Percentiles rank a stretch among this genome's conserved stretches.
Conservation (phyloP, 768 basidiomycete genomes). For the Leccinum disarticulatum region DNA sequence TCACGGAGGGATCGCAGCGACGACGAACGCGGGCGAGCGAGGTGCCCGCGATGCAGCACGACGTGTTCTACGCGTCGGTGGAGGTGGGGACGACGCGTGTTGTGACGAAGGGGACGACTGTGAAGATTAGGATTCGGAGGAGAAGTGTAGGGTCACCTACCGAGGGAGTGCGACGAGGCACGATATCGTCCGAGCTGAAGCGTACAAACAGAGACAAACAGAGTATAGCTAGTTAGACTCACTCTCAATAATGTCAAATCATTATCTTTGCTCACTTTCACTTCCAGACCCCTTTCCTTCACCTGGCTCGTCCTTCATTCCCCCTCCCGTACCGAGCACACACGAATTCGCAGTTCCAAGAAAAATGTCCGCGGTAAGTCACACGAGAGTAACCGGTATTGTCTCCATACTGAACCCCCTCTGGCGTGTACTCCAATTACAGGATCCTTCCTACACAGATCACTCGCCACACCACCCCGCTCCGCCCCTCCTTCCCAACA, state of each 20-base stretch:
- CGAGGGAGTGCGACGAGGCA: constrained; percentile 15
- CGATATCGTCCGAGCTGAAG: constrained; percentile 33
- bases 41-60: constrained; percentile 23
- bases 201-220: constrained; percentile 20
- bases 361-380: constrained; percentile 33
- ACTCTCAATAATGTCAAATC: no score
- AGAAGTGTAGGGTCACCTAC: constrained; percentile 25
- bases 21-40: constrained; percentile 18
- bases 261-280: no score
- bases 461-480: constrained; percentile 5
- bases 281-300: constrained; percentile 48
- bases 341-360: constrained; percentile 64
- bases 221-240: no score
- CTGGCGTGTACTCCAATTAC: constrained; percentile 26
- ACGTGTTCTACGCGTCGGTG: constrained; percentile 29
- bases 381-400: constrained; percentile 18
- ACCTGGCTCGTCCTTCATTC: constrained; percentile 65
- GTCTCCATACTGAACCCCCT: constrained; percentile 31
- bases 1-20: constrained; percentile 19
- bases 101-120: background rate
- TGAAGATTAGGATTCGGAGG: constrained; percentile 17
- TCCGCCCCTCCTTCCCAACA: constrained; percentile 6
- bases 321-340: constrained; percentile 62
- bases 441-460: constrained; percentile 39
- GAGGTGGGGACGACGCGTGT: constrained; percentile 2